Base-by-base conservation (phyloP, 31 red algal genomes). In the Porphyra umbilicalis region DNA sequence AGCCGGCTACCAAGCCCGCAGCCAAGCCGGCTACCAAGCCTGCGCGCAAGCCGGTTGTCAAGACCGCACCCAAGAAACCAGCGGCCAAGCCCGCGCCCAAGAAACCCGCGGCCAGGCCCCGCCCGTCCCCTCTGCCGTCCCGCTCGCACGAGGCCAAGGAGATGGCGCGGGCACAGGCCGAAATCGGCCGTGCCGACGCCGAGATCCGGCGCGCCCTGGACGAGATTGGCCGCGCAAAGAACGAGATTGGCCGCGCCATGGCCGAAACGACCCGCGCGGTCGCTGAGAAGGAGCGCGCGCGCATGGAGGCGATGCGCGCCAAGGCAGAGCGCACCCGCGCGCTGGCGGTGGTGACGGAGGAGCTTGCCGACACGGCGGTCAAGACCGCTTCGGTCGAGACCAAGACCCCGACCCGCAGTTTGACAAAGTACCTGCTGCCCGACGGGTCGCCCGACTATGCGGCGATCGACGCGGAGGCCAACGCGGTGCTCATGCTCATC, bases 201-300 rank as follows among this genome's bases (percentile, higher is more conserved):
- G 57, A 71, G 8, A 71, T 71, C 20, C 57, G 57, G 11, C 57
- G 57, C 13, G 57, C 57, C 2, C 57, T 71, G 4, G 13, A 1
- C 16, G 57, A 71, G 25, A 29, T 71, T 10, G 57, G 57, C 57
- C 57, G 57, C 57, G 57, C 57, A 1, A 71, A 71, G 25, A 29
- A 71, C 25, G 57, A 71, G 57, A 71, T 71, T 71, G 57, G 57
- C 57, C 57, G 57, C 57, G 57, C 57, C 57, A 71, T 71, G 57
- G 57, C 18, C 3, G 57, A 71, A 7, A 71, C 57, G 11, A 4
- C 57, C 57, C 57, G 57, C 25, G 57, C 57, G 3, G 57, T 71
- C 20, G 57, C 25, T 8, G 57, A 71, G 57, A 29, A 18, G 20
- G 57, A 71, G 25, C 57, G 57, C 2, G 57, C 57, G 25, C 57